Conservation (phyloP, 1,284 basidiomycete genomes). For the Cystobasidiaceae sp. region DNA sequence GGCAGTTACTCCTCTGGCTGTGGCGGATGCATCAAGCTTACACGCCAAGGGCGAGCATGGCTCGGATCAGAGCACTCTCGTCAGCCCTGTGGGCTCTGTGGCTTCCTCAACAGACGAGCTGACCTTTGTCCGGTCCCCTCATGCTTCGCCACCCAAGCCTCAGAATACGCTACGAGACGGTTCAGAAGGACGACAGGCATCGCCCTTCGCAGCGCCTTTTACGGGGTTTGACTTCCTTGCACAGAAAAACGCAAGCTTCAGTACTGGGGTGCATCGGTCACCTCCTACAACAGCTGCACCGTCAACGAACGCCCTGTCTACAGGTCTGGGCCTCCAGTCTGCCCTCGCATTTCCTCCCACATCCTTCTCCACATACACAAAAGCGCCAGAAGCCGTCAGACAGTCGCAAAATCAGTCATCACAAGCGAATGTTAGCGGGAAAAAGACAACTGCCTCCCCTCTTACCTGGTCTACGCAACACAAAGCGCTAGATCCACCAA, state of each 20-base stretch:
- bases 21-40: not conserved
- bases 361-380: not conserved
- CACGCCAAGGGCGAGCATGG: not conserved
- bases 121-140: not conserved
- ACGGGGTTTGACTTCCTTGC: constrained; percentile 12
- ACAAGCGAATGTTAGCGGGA: too few species aligned
- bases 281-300: not conserved
- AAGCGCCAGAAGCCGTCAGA: not conserved
- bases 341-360: not conserved
- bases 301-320: not conserved
- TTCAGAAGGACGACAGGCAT: not conserved
- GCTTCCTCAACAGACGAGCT: constrained; percentile 25
- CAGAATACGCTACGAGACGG: not conserved
- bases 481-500: constrained; percentile 2
- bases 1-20: not conserved
- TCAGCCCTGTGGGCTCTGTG: constrained; percentile 1
- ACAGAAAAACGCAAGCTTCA: not conserved
- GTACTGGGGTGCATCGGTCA: too few species aligned
- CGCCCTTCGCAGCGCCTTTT: constrained; percentile 11
- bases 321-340: not conserved
- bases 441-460: constrained; percentile 12
- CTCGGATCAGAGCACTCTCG: not conserved
- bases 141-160: not conserved
- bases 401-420: too few species aligned
- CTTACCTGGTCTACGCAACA: constrained; percentile 5